Conservation (phyloP, 73 alveolate species). For the Blepharisma japonicum region DNA sequence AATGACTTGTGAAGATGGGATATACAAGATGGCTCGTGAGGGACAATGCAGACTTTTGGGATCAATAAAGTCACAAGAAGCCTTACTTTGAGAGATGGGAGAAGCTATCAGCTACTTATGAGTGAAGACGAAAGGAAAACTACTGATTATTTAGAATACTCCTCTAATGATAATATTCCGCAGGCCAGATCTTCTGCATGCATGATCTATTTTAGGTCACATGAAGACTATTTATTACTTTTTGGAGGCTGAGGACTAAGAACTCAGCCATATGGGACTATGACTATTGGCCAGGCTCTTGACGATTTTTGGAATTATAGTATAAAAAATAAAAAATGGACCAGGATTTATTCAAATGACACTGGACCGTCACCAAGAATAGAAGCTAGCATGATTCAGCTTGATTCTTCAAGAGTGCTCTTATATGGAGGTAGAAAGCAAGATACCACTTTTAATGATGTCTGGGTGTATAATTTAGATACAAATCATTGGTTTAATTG, state of each 20-base stretch:
- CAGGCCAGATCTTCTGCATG: neutral
- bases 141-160: neutral
- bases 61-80: neutral
- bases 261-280: neutral
- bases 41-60: neutral
- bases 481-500: conserved; percentile 30
- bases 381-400: conserved; percentile 16
- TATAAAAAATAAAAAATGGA: neutral
- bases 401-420: neutral
- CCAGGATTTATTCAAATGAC: neutral
- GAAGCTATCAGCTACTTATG: neutral
- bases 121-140: neutral
- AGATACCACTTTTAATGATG: conserved; percentile 2
- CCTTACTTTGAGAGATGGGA: neutral
- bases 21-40: neutral
- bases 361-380: conserved; percentile 21
- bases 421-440: conserved; percentile 22
- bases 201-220: neutral
- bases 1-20: conserved; percentile 14
- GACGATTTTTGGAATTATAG: conserved; percentile 21
- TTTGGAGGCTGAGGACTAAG: conserved; percentile 27
- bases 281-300: neutral
- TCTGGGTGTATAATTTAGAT: conserved; percentile 21
- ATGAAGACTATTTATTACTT: neutral
- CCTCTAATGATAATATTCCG: neutral